These are phyloP conservation scores for Hyparrhenia diplandra DNA, from an alignment of 176 grass and related monocot genomes.

Conservation along the genomic window DNA sequence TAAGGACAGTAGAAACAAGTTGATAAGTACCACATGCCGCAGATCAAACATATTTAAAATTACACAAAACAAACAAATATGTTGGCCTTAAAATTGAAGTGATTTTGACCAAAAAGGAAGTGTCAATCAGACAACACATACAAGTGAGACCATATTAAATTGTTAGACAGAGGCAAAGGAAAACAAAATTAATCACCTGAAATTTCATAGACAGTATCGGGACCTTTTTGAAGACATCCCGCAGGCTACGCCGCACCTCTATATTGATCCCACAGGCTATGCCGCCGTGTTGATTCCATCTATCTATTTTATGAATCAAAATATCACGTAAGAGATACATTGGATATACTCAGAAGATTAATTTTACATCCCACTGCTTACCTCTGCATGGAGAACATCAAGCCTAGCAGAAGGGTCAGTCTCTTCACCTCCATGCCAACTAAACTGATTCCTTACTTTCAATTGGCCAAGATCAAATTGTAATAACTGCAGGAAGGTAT, in stretches of 20 bases:
- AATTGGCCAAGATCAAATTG: constrained; percentile 94
- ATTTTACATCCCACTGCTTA: too few species aligned
- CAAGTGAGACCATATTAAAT: too few species aligned
- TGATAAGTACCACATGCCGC: not conserved
- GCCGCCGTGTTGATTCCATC: constrained; percentile 97
- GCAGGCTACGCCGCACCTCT: constrained; percentile 81
- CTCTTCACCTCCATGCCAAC: constrained; percentile 88
- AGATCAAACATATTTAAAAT: not conserved
- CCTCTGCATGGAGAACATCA: too few species aligned
- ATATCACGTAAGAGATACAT: not conserved
- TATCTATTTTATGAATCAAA: constrained; percentile 61
- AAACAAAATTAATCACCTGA: too few species aligned
- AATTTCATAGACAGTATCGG: too few species aligned
- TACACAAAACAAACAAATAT: not conserved
- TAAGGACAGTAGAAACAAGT: not conserved
- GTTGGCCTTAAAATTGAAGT: not conserved
- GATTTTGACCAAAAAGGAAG: too few species aligned
- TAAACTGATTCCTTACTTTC: constrained; percentile 86
- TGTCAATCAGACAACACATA: too few species aligned
- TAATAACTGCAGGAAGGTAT: constrained; percentile 66
- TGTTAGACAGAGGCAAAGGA: too few species aligned
- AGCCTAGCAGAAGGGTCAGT: constrained; percentile 63
- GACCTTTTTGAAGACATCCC: too few species aligned
- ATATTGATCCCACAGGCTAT: constrained; percentile 70
- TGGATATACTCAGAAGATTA: not conserved